Base-by-base conservation (phyloP, 148 eudicot genomes). In the Chenopodium album region DNA sequence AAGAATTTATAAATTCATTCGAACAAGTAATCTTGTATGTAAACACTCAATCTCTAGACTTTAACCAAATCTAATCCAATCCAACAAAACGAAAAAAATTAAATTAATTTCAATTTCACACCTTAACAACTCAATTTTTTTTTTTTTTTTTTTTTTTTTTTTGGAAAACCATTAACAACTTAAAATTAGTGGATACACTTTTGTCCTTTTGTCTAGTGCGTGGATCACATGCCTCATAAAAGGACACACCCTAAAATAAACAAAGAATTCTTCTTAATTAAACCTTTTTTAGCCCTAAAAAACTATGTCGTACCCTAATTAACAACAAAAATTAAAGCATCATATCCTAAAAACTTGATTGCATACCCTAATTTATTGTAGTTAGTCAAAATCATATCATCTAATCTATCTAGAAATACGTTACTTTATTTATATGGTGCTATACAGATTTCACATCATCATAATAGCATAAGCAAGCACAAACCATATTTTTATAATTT, bases 301-400 rank as follows among this genome's bases (percentile, higher is more conserved):
- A 41, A 41, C 44, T 62, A 62, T 62, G 16, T 44, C 34, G 62
- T 56, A 50, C 44, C 20, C 63, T 14, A 75, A 62, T 62, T 1
- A 20, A 62, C 28, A 62, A 62, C n/a, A 75, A 28, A 26, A 65
- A 11, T 67, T 17, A 56, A 56, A 19, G 62, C 6, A 56, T 56
- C n/a, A 56, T 56, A 56, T 56, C 62, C 1, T 56, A 56, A 5
- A 14, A 14, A 19, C 16, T 56, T 26, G 26, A 62, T 62, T 62
- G 71, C 71, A 67, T 67, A 2, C 14, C 19, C 31, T 76, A 76
- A 1, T 60, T 19, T 59, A 59, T 52, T 29, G 67, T 28, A 76
- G 67, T 76, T 76, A 76, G 78, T 76, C 78, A 60, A 56, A 59
- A 31, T 76, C 78, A 76, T 6, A 76, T 76, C 68, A 47, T 62